Percentiles rank a stretch among this genome's conserved stretches.
These are phyloP conservation scores for Xerocomus spinulosus DNA, from an alignment of 768 basidiomycete genomes.

Conservation along the genomic window DNA sequence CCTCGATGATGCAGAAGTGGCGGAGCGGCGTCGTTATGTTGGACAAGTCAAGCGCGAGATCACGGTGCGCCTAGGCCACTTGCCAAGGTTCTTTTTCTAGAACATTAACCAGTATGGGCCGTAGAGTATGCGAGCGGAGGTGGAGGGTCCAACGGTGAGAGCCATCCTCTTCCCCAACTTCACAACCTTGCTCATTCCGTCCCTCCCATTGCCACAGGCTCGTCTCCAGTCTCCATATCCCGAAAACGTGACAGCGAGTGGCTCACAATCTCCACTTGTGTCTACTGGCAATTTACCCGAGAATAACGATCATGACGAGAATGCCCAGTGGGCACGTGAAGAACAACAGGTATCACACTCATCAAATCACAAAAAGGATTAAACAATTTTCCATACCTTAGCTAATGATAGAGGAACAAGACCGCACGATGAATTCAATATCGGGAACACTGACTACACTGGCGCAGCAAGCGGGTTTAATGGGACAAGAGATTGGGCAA, in stretches of 20 bases:
- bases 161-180: neutral
- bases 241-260: slow-evolving; percentile 13
- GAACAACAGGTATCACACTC: slow-evolving; percentile 68
- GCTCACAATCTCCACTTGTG: slow-evolving; percentile 13
- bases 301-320: slow-evolving; percentile 50
- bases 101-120: slow-evolving; percentile 36
- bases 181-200: neutral
- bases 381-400: slow-evolving; percentile 27
- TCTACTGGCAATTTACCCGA: slow-evolving; percentile 9
- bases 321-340: slow-evolving; percentile 76
- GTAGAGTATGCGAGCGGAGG: slow-evolving; percentile 71
- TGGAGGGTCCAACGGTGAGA: slow-evolving; percentile 32
- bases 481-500: slow-evolving; percentile 88
- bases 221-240: slow-evolving; percentile 16
- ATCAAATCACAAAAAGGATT: neutral
- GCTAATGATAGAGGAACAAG: slow-evolving; percentile 88
- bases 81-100: slow-evolving; percentile 1
- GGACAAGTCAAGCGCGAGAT: slow-evolving; percentile 69
- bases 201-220: neutral
- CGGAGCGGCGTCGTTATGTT: slow-evolving; percentile 72
- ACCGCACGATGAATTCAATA: slow-evolving; percentile 83
- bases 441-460: slow-evolving; percentile 81
- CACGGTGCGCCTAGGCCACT: slow-evolving; percentile 50
- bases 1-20: slow-evolving; percentile 73
- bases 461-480: slow-evolving; percentile 87